A percentile compares a stretch with the other conserved stretches of the same genome.
phyloP scores from a whole-genome alignment of 2,329 filamentous ascomycete genomes.

The Thelonectria rubi region DNA sequence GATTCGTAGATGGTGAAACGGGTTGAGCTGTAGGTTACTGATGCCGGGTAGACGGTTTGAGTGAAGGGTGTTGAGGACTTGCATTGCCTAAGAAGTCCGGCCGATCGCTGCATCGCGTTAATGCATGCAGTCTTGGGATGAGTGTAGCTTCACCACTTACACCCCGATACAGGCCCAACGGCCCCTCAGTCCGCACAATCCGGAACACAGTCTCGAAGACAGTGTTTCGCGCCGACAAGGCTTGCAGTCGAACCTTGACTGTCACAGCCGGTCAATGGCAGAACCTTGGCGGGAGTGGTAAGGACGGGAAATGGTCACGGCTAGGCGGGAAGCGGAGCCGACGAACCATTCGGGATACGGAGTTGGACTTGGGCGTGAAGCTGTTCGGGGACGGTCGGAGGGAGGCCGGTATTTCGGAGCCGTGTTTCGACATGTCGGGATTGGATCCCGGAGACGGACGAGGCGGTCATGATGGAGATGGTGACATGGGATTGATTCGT shows the following conservation, averaged over 20 bases:
- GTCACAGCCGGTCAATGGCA: background rate
- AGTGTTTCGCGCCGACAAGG: constrained; percentile 20
- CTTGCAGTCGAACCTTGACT: constrained; percentile 29
- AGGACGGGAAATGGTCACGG: constrained; percentile 27
- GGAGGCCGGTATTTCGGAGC: background rate
- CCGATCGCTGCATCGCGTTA: constrained; percentile 19
- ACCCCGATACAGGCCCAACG: constrained; percentile 18
- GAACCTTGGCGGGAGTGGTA: constrained; percentile 5
- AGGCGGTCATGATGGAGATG: background rate
- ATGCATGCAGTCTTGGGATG: background rate
- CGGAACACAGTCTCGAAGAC: constrained; percentile 11
- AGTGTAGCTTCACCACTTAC: background rate
- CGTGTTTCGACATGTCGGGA: constrained; percentile 17
- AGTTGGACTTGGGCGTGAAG: background rate
- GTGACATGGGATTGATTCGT: too few species aligned
- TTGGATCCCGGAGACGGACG: background rate
- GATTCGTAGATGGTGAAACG: constrained; percentile 30
- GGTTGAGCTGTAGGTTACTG: constrained; percentile 27
- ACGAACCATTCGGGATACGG: constrained; percentile 30
- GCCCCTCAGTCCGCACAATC: constrained; percentile 22
- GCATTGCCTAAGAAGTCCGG: constrained; percentile 23
- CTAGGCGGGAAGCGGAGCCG: constrained; percentile 27
- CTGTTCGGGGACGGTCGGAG: background rate
- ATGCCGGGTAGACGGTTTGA: background rate
- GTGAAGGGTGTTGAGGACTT: background rate